Evolutionary conservation across 2,329 filamentous ascomycete genomes (phyloP).

Genomic region (Tetracladium maxilliforme): DNA sequence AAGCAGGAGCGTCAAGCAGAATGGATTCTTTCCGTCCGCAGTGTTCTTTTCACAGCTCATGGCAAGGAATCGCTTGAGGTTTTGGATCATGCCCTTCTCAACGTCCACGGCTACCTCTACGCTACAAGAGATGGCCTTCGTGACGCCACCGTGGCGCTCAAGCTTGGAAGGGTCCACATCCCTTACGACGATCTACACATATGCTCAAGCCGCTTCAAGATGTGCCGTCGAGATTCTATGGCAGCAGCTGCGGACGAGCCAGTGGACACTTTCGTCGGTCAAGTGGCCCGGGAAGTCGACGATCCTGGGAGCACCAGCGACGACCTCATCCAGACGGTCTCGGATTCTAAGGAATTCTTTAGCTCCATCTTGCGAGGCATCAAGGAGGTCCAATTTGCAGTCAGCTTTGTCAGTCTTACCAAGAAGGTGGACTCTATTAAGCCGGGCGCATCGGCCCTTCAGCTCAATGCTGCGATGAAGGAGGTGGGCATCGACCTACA

Average conservation of each 20-base stretch:
- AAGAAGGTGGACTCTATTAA: slow-evolving; percentile 61
- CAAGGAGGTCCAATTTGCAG: slow-evolving; percentile 89
- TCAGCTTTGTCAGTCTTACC: slow-evolving; percentile 79
- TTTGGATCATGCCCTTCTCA: slow-evolving; percentile 74
- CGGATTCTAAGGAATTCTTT: slow-evolving; percentile 84
- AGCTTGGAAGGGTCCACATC: slow-evolving; percentile 78
- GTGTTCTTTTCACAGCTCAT: slow-evolving; percentile 76
- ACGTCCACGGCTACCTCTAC: slow-evolving; percentile 83
- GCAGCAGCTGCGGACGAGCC: slow-evolving; percentile 19
- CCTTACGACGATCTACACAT: slow-evolving; percentile 74
- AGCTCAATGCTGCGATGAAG: slow-evolving; percentile 85
- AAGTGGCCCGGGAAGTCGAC: slow-evolving; percentile 62
- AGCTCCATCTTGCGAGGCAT: slow-evolving; percentile 83
- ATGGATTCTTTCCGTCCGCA: slow-evolving; percentile 80
- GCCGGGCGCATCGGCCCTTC: slow-evolving; percentile 53
- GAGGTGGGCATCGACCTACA: slow-evolving; percentile 90
- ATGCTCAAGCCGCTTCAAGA: slow-evolving; percentile 42
- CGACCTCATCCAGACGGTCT: slow-evolving; percentile 64
- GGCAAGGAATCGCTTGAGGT: slow-evolving; percentile 76
- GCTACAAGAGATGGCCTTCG: slow-evolving; percentile 73
- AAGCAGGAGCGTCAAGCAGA: slow-evolving; percentile 65
- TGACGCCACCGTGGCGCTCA: slow-evolving; percentile 80
- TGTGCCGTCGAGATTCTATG: slow-evolving; percentile 12
- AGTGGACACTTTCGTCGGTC: slow-evolving; percentile 50
- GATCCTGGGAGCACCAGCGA: slow-evolving; percentile 43